A percentile compares a stretch with the other conserved stretches of the same genome.
Conservation (phyloP, 2,329 filamentous ascomycete species). For the Botrytis fragariae region DNA sequence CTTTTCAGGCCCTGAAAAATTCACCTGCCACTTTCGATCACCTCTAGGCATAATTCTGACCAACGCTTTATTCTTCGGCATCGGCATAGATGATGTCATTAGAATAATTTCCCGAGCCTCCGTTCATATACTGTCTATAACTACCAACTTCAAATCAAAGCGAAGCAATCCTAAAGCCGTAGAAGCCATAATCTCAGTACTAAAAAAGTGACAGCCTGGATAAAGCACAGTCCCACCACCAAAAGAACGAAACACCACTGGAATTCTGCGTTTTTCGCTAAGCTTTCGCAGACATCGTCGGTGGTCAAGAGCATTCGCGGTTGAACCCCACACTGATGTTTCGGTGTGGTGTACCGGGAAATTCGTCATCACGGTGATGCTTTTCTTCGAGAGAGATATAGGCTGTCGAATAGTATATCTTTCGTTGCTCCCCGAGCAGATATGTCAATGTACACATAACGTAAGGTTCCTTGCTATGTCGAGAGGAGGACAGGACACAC, state of each 20-base stretch:
- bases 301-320: conserved; percentile 43
- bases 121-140: neutral
- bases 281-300: conserved; percentile 40
- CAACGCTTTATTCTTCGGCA: neutral
- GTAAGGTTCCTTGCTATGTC: conserved; percentile 45
- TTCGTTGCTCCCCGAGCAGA: conserved; percentile 42
- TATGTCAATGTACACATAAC: conserved; percentile 41
- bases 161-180: neutral
- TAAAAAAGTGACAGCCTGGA: conserved; percentile 39
- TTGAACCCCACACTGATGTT: conserved; percentile 43
- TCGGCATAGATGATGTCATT: neutral
- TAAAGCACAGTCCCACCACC: conserved; percentile 35
- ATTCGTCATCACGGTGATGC: conserved; percentile 44
- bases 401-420: conserved; percentile 43
- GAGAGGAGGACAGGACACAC: conserved; percentile 38
- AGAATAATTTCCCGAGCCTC: neutral
- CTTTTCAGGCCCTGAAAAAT: neutral
- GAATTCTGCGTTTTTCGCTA: conserved; percentile 21
- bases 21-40: neutral
- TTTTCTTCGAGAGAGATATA: conserved; percentile 45
- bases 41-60: neutral
- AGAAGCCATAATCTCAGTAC: neutral
- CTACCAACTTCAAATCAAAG: neutral
- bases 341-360: conserved; percentile 43
- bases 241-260: conserved; percentile 37